Conservation (phyloP, 202 grass and related monocot species). For the Digitaria exilis region DNA sequence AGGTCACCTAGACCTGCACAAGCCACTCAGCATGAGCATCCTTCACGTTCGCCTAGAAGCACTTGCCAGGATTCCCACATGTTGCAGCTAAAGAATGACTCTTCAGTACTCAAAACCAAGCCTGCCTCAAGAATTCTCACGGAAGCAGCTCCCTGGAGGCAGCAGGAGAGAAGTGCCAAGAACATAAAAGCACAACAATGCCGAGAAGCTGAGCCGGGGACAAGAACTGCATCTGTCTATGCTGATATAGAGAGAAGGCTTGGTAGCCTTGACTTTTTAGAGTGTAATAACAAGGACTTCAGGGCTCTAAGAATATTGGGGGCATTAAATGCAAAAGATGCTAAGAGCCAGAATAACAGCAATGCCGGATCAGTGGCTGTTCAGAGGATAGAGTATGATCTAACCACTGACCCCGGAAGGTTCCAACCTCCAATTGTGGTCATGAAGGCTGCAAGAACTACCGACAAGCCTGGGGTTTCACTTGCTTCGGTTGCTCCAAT, state of each 20-base stretch:
- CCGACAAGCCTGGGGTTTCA: constrained; percentile 43
- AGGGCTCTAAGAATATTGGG: constrained; percentile 68
- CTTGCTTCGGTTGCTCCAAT: constrained; percentile 50
- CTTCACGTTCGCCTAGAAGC: constrained; percentile 51
- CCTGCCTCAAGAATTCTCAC: constrained; percentile 56
- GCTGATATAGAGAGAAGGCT: constrained; percentile 71
- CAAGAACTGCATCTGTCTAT: constrained; percentile 44
- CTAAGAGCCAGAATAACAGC: constrained; percentile 35
- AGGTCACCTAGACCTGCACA: constrained; percentile 50
- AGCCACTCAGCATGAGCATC: constrained; percentile 38
- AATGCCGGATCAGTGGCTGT: constrained; percentile 21
- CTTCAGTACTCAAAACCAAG: constrained; percentile 58
- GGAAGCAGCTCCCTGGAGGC: constrained; percentile 77
- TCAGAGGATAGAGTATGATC: constrained; percentile 43
- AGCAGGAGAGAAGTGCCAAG: constrained; percentile 58
- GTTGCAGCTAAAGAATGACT: constrained; percentile 33
- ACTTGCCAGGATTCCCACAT: constrained; percentile 41
- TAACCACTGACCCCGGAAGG: constrained; percentile 42
- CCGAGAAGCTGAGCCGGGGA: constrained; percentile 45
- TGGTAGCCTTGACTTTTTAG: constrained; percentile 49
- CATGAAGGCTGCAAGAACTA: constrained; percentile 74
- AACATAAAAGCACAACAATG: constrained; percentile 46
- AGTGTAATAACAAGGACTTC: constrained; percentile 73
- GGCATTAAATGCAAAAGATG: constrained; percentile 58
- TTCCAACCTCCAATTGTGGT: constrained; percentile 82